Percentiles rank a stretch among this genome's conserved stretches.
Conservation (phyloP, 805 yeast species). For the Saturnispora halmiae region DNA sequence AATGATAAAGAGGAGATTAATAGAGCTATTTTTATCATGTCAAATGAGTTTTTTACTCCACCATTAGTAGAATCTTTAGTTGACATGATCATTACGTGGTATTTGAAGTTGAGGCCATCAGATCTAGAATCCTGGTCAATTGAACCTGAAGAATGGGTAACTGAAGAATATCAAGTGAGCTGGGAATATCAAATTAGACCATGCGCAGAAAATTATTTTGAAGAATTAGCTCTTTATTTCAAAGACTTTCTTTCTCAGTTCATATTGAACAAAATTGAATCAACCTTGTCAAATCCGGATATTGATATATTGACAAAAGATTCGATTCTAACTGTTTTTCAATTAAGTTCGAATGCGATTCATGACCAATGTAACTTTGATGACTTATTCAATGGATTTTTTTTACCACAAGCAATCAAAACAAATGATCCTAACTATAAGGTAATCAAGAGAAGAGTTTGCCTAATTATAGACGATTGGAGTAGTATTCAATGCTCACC, state of each 20-base stretch:
- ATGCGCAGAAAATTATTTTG: conserved; percentile 79
- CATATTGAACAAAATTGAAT: conserved; percentile 51
- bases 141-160: conserved; percentile 91
- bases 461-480: conserved; percentile 78
- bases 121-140: conserved; percentile 75
- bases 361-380: conserved; percentile 62
- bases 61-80: conserved; percentile 48
- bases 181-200: conserved; percentile 82
- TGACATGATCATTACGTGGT: conserved; percentile 62
- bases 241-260: conserved; percentile 45
- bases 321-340: conserved; percentile 74
- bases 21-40: conserved; percentile 44
- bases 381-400: conserved; percentile 44
- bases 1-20: conserved; percentile 57
- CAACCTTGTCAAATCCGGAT: conserved; percentile 26
- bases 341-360: conserved; percentile 61
- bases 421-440: conserved; percentile 39
- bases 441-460: conserved; percentile 67
- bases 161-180: conserved; percentile 64
- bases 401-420: conserved; percentile 57
- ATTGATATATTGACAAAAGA: conserved; percentile 60
- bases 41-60: conserved; percentile 49
- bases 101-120: conserved; percentile 59
- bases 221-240: conserved; percentile 59
- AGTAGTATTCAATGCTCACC: conserved; percentile 53